phyloP scores from a whole-genome alignment of 306 rosid genomes.

The Fragaria iinumae region DNA sequence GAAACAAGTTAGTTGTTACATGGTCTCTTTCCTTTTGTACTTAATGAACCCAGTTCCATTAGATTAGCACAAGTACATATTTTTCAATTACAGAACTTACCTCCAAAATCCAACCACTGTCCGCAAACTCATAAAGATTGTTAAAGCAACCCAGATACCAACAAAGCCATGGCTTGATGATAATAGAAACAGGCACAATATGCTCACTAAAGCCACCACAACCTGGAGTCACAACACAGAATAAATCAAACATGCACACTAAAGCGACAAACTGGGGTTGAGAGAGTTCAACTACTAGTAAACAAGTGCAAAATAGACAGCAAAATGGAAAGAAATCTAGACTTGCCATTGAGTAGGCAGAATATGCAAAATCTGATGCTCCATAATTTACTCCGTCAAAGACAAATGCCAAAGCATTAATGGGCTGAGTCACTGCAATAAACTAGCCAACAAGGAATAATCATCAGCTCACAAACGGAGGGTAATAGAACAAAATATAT shows the following conservation, averaged over 20 bases:
- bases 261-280: constrained; percentile 54
- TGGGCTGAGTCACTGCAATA: constrained; percentile 79
- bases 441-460: constrained; percentile 43
- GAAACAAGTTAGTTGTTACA: not conserved
- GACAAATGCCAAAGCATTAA: constrained; percentile 76
- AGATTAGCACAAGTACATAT: not conserved
- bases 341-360: constrained; percentile 84
- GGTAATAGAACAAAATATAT: not conserved
- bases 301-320: constrained; percentile 2
- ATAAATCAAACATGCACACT: constrained; percentile 48
- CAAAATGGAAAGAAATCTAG: constrained; percentile 2
- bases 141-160: constrained; percentile 82
- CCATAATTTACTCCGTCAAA: constrained; percentile 93
- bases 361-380: constrained; percentile 87
- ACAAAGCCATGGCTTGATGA: constrained; percentile 67
- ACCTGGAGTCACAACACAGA: constrained; percentile 40
- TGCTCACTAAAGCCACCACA: constrained; percentile 66
- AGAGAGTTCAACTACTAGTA: not conserved
- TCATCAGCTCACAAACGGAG: not conserved
- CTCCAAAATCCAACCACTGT: constrained; percentile 72
- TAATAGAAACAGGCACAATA: constrained; percentile 51
- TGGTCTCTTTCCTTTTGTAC: not conserved
- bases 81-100: constrained; percentile 23
- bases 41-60: not conserved
- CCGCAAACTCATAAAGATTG: constrained; percentile 73